A percentile compares a stretch with the other conserved stretches of the same genome.
Evolutionary conservation across 768 basidiomycete species (phyloP).

Genomic region (Kwoniella dejecticola): DNA sequence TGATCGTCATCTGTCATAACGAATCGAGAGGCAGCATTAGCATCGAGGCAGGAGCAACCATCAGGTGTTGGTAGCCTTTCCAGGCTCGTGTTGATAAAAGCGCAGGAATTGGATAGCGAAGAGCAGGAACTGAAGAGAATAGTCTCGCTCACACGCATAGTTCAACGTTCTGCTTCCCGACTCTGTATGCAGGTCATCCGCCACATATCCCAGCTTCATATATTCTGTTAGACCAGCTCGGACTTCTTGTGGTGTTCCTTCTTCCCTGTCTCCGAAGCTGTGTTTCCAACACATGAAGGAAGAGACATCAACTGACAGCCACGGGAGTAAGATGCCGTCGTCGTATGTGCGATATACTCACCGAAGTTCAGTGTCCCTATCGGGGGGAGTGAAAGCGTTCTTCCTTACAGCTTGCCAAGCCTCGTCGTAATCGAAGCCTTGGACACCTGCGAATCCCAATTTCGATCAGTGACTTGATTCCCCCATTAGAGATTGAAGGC

Average conservation of each 20-base stretch:
- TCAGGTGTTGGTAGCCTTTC: no score
- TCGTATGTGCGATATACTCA: no score
- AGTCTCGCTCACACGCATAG: slow-evolving; percentile 66
- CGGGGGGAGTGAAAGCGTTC: slow-evolving; percentile 63
- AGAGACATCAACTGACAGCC: no score
- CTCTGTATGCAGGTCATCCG: slow-evolving; percentile 75
- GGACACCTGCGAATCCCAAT: slow-evolving; percentile 57
- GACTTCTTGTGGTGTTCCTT: slow-evolving; percentile 64
- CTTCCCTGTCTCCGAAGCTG: slow-evolving; percentile 65
- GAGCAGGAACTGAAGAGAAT: no score
- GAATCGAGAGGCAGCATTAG: no score
- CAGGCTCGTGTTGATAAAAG: no score
- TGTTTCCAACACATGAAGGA: background rate
- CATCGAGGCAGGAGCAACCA: no score
- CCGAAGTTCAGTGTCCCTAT: slow-evolving; percentile 58
- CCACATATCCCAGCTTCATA: slow-evolving; percentile 70
- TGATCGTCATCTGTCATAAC: slow-evolving; percentile 69
- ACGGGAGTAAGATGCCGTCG: no score
- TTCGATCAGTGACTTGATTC: background rate
- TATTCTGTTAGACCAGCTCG: slow-evolving; percentile 77
- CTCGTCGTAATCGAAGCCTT: slow-evolving; percentile 65
- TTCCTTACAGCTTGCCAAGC: slow-evolving; percentile 77
- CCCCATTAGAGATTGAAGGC: no score
- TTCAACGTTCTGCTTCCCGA: slow-evolving; percentile 75
- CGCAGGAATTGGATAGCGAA: no score